phyloP scores from a whole-genome alignment of 1,284 basidiomycete genomes.

The Boletus semigastroideus region DNA sequence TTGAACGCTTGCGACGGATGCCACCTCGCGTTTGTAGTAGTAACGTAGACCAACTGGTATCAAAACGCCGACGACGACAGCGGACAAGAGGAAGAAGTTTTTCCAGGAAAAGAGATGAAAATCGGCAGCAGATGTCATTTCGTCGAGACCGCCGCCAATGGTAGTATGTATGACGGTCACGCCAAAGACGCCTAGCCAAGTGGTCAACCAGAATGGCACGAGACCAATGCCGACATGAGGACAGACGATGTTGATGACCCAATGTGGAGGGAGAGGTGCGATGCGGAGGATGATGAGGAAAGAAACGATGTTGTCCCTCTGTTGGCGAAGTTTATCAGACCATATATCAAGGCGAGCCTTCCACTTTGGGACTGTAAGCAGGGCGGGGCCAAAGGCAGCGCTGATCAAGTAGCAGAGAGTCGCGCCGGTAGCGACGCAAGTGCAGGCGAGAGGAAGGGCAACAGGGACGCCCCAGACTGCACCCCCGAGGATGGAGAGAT shows the following conservation, averaged over 20 bases:
- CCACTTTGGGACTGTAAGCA: slow-evolving; percentile 85
- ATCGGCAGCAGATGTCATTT: slow-evolving; percentile 92
- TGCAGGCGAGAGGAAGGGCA: slow-evolving; percentile 89
- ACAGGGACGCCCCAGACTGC: slow-evolving; percentile 94
- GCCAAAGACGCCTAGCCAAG: slow-evolving; percentile 89
- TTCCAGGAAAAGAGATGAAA: slow-evolving; percentile 90
- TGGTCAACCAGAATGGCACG: slow-evolving; percentile 86
- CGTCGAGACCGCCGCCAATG: slow-evolving; percentile 90
- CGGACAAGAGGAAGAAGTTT: slow-evolving; percentile 81
- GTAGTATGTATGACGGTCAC: slow-evolving; percentile 94
- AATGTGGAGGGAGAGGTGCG: slow-evolving; percentile 94
- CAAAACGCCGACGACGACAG: slow-evolving; percentile 86
- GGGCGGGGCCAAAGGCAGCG: slow-evolving; percentile 84
- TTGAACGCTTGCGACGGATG: slow-evolving; percentile 47
- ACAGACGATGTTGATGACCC: slow-evolving; percentile 92
- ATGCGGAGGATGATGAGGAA: slow-evolving; percentile 94
- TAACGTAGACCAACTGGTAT: slow-evolving; percentile 88
- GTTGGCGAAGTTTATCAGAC: slow-evolving; percentile 69
- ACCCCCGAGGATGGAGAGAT: slow-evolving; percentile 94
- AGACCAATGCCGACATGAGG: slow-evolving; percentile 92
- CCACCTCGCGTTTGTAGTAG: slow-evolving; percentile 60
- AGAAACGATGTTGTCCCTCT: slow-evolving; percentile 79
- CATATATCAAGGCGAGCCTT: slow-evolving; percentile 79
- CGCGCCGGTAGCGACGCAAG: slow-evolving; percentile 89
- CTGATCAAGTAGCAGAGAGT: slow-evolving; percentile 93